Conservation (phyloP, 371 early-diverging fungal genomes). For the Mortierella sp. region DNA sequence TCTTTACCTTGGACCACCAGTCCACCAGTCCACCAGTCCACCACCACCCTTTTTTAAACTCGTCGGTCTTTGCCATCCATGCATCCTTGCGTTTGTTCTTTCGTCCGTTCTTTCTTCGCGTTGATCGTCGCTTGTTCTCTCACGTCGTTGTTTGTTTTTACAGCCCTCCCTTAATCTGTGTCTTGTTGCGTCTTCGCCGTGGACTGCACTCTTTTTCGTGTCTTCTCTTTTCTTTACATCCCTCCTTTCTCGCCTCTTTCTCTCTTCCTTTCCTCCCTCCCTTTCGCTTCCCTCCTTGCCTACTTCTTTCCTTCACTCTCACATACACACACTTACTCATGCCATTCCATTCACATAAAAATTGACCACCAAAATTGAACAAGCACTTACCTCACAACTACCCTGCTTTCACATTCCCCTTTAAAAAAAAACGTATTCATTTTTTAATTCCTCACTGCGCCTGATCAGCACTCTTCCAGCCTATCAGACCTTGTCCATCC, state of each 20-base stretch:
- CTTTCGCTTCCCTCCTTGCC: not conserved
- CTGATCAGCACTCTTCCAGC: not conserved
- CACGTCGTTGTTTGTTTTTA: not conserved
- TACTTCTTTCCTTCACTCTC: not conserved
- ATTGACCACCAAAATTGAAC: not conserved
- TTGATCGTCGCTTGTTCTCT: not conserved
- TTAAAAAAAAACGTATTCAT: not conserved
- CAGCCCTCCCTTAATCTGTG: not conserved
- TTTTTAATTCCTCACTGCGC: not conserved
- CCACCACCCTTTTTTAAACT: no score
- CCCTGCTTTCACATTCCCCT: not conserved
- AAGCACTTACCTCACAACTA: not conserved
- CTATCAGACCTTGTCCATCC: not conserved
- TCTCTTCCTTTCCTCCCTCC: not conserved
- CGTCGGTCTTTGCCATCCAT: not conserved
- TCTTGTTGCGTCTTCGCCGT: constrained; percentile 4
- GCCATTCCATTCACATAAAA: not conserved
- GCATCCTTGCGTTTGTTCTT: not conserved
- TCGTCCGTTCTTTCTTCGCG: not conserved
- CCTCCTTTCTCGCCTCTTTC: not conserved
- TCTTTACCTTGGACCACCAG: not conserved
- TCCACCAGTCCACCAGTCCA: no score
- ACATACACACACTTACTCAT: no score
- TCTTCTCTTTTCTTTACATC: not conserved
- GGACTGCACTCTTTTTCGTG: not conserved